These are phyloP conservation scores for Danielia oregonensis DNA, from an alignment of 805 yeast genomes.

Conservation along the genomic window DNA sequence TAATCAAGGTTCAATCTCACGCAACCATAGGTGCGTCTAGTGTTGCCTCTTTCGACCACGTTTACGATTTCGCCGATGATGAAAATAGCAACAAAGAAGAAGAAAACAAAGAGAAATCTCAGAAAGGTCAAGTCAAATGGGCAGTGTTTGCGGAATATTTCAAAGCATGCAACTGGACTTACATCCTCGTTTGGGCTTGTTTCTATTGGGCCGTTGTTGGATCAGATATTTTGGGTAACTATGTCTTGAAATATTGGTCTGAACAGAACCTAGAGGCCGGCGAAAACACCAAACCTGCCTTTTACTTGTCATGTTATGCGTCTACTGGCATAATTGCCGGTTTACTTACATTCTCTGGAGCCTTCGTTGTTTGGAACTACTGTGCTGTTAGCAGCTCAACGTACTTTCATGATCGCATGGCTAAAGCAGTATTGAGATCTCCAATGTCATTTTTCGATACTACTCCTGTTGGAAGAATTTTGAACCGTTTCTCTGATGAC, in stretches of 20 bases:
- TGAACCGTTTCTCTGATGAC: conserved; percentile 39
- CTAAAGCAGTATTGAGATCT: conserved; percentile 29
- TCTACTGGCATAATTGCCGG: conserved; percentile 27
- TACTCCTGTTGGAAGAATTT: conserved; percentile 38
- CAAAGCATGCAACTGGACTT: conserved; percentile 29
- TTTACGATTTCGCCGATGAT: conserved; percentile 24
- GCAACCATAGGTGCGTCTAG: conserved; percentile 23
- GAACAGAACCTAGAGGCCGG: conserved; percentile 25
- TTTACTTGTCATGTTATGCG: conserved; percentile 25
- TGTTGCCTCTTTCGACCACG: conserved; percentile 32
- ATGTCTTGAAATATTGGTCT: conserved; percentile 35
- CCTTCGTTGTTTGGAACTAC: conserved; percentile 29
- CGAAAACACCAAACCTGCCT: conserved; percentile 21
- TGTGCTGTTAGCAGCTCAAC: conserved; percentile 29
- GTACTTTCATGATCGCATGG: conserved; percentile 36
- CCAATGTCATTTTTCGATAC: conserved; percentile 43
- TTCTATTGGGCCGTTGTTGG: conserved; percentile 22
- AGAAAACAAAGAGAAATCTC: conserved; percentile 12
- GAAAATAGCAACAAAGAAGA: conserved; percentile 13
- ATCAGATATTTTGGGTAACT: conserved; percentile 22
- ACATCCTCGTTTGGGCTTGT: conserved; percentile 16
- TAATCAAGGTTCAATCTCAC: conserved; percentile 14
- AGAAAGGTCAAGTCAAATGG: conserved; percentile 29
- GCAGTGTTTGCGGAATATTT: conserved; percentile 26
- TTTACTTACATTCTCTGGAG: conserved; percentile 22